These are phyloP conservation scores for Pouteria campechiana DNA, from an alignment of 179 eudicot genomes.

Conservation along the genomic window DNA sequence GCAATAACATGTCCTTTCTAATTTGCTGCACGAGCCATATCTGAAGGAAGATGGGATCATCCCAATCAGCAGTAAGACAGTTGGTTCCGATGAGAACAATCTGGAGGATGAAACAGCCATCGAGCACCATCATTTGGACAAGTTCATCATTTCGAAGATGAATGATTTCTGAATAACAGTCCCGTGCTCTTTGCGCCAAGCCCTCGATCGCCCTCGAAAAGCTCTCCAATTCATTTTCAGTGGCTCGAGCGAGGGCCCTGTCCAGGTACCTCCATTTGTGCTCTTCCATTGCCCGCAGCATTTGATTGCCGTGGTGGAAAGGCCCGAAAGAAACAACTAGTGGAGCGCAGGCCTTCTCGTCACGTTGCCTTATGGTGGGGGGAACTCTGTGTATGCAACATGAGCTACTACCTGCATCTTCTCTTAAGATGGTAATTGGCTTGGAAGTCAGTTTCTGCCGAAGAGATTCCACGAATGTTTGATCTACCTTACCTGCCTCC, in stretches of 20 bases:
- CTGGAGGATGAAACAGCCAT: not conserved
- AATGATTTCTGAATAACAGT: not conserved
- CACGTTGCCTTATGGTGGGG: conserved; percentile 13
- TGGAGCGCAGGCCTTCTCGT: conserved; percentile 18
- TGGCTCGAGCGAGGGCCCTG: conserved; percentile 6
- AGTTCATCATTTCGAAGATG: not conserved
- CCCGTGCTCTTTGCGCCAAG: not conserved
- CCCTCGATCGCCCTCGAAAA: not conserved
- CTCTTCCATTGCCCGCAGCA: conserved; percentile 6
- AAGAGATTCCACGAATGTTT: no score
- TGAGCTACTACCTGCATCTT: no score
- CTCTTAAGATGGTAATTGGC: no score
- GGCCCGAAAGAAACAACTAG: conserved; percentile 19
- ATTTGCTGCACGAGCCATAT: not conserved
- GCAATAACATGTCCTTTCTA: not conserved
- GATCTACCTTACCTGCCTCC: no score
- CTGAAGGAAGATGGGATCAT: not conserved
- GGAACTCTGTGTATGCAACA: conserved; percentile 20
- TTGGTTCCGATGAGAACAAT: not conserved
- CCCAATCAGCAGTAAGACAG: not conserved
- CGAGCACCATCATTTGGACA: not conserved
- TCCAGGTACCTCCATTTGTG: conserved; percentile 17
- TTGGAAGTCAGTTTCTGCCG: no score
- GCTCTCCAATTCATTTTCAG: no score
- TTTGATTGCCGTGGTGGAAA: conserved; percentile 4